Evolutionary conservation across 2,329 filamentous ascomycete genomes (phyloP).

Genomic region (Colletotrichum viniferum): DNA sequence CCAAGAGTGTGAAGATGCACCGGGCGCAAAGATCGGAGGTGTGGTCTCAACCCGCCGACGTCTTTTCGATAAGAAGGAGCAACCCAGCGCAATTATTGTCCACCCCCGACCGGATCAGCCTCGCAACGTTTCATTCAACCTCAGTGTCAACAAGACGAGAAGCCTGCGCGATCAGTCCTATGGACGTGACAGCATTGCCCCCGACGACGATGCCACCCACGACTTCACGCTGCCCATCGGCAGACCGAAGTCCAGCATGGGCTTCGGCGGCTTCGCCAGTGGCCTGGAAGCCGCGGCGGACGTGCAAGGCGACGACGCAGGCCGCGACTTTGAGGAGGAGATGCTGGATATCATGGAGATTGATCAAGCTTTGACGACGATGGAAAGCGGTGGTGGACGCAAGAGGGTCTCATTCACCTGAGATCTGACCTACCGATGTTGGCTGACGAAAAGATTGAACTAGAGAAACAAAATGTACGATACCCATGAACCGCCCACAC

Average conservation of each 20-base stretch:
- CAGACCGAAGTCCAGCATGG: conserved; percentile 44
- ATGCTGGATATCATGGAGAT: conserved; percentile 71
- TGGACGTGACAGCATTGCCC: not conserved
- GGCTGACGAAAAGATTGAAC: conserved; percentile 17
- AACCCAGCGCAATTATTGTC: conserved; percentile 59
- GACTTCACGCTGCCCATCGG: conserved; percentile 26
- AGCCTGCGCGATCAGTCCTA: conserved; percentile 9
- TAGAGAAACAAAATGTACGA: conserved; percentile 36
- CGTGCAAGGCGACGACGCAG: conserved; percentile 50
- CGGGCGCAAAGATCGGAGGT: conserved; percentile 45
- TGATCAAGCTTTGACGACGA: conserved; percentile 60
- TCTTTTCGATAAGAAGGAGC: conserved; percentile 32
- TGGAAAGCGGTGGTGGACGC: conserved; percentile 56
- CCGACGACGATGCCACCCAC: conserved; percentile 21
- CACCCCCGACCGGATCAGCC: conserved; percentile 47
- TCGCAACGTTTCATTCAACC: conserved; percentile 52
- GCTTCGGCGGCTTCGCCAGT: conserved; percentile 58
- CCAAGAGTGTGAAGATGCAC: conserved; percentile 55
- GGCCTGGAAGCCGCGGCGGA: conserved; percentile 59
- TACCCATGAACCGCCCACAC: conserved; percentile 33
- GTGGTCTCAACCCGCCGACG: conserved; percentile 34
- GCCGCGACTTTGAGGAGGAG: conserved; percentile 61
- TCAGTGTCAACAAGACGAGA: conserved; percentile 46
- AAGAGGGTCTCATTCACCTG: conserved; percentile 59
- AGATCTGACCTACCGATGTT: not conserved